Evolutionary conservation across 169 alveolate genomes (phyloP), one percentile per base, ranked within the genome.

Genomic region (Plasmodium coatneyi): DNA sequence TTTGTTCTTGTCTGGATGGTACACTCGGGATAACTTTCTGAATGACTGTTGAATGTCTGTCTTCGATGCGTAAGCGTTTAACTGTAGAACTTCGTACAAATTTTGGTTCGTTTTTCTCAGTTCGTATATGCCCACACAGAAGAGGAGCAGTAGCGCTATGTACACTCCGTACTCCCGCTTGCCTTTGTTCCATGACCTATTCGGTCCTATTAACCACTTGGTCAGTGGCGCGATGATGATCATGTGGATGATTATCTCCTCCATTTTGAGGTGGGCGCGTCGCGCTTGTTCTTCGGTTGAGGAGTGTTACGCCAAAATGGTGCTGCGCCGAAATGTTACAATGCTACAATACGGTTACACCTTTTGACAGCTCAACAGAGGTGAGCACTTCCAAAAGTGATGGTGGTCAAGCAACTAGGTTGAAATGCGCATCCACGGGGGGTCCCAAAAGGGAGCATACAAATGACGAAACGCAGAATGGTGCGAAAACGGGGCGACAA

Each of bases 1-100:
- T 92, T 96, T 97, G 94, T 92, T 96, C 14, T 95, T 92, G 92
- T 98, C 99, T 9, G 99, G 99, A 92, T 98, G 99, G 79, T 96
- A 97, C 95, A 97, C 96, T 81, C 95, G 84, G 66, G 98, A 95
- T 41, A 96, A 54, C 46, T 87, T 87, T 34, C 95, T 25, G 72
- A 80, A 90, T 12, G 95, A 30, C 36, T 90, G 95, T 72, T 81
- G 92, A 70, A 90, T 90, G 22, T 90, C 89, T n/a, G 84, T 30
- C 74, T 25, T 90, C 0, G 81, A 10, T 30, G 92, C 95, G 71
- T 80, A 39, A 0, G 95, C 5, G 39, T 80, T 90, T 46, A 90
- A 16, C 36, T 80, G 76, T 71, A 90, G 39, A 14, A 90, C 49
- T 80, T 90, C 95, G 72, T 90, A 90, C 16, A 81, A 66, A 80